A percentile compares a stretch with the other conserved stretches of the same genome.
Conservation (phyloP, 2,329 filamentous ascomycete species). For the Elsinoe fawcettii region DNA sequence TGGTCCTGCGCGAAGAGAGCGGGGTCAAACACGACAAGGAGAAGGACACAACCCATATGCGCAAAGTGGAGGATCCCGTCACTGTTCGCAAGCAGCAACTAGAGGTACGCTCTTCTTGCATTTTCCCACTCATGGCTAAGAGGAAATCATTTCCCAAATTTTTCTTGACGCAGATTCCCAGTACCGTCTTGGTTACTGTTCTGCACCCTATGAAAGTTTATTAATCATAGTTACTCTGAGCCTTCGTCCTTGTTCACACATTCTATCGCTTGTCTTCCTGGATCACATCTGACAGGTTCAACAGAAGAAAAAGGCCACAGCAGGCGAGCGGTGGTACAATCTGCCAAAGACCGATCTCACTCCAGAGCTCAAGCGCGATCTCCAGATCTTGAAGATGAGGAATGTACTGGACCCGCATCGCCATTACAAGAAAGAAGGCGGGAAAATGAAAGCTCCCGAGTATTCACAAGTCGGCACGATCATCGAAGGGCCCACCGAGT, state of each 20-base stretch:
- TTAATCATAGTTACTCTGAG: conserved; percentile 75
- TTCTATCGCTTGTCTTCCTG: conserved; percentile 16
- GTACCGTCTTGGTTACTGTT: conserved; percentile 73
- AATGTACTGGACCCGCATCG: conserved; percentile 80
- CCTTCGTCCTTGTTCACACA: conserved; percentile 22
- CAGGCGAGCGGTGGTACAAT: conserved; percentile 79
- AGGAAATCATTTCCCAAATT: conserved; percentile 68
- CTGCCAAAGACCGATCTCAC: conserved; percentile 78
- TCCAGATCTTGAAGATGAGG: conserved; percentile 84
- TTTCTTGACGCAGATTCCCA: conserved; percentile 63
- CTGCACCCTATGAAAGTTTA: conserved; percentile 59
- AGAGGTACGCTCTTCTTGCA: conserved; percentile 43
- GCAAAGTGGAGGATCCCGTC: conserved; percentile 49
- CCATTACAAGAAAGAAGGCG: conserved; percentile 80
- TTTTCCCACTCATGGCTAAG: conserved; percentile 44
- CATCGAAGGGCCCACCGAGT: conserved; percentile 82
- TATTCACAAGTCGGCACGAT: conserved; percentile 87
- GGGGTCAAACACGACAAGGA: conserved; percentile 35
- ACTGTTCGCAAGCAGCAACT: conserved; percentile 38
- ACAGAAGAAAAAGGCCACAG: conserved; percentile 55
- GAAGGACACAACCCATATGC: conserved; percentile 36
- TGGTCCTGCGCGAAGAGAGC: conserved; percentile 38
- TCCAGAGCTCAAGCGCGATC: conserved; percentile 75
- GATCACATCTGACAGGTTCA: conserved; percentile 25
- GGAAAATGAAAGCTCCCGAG: conserved; percentile 63